Base-by-base conservation (phyloP, 1,284 basidiomycete species). In the Tilletiaria anomala region DNA sequence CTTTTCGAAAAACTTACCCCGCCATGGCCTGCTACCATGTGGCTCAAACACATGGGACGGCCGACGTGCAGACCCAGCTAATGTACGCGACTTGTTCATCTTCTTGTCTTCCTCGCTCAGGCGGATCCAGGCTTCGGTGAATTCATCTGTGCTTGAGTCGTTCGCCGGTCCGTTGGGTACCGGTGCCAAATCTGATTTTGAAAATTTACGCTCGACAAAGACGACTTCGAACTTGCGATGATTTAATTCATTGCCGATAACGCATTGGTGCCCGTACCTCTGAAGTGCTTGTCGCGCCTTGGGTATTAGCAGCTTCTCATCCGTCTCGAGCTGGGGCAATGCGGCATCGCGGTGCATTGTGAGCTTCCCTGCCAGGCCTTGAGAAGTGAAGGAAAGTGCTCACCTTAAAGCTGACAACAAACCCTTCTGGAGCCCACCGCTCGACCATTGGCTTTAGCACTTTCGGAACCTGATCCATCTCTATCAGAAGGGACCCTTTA, bases 391-490 rank as follows among this genome's bases (percentile, higher is more conserved):
- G n/a, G n/a, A n/a, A 6, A 20, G 39, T 11, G 48, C 62, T 18
- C 44, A 86, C 88, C 76, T 97, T 97, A 76, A 97, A 97, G 1
- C 85, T 89, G 35, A 97, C 86, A 33, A 94, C 80, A 67, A 79
- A 96, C 0, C 85, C 89, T 42, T 85, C 79, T 1, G 79, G 79
- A 0, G 80, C 82, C 93, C 91, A 97, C 64, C 94, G 82, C 39
- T 83, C 78, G 2, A 94, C 88, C 70, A 97, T 74, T 0, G 85
- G 81, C 66, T 84, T 83, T 35, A 97, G 70, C 29, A 96, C 82
- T 69, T 97, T 97, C 6, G 93, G 91, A 1, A 96, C 89, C 68
- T 94, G 88, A 66, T 97, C 91, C 89, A 97, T 96, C 67, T 94
- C 87, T 49, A 97, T 83, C 32, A 80, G 76, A 24, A 97, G 70